Conservation (phyloP, 495 filamentous ascomycete species). For the Aspergillus mulundensis region DNA sequence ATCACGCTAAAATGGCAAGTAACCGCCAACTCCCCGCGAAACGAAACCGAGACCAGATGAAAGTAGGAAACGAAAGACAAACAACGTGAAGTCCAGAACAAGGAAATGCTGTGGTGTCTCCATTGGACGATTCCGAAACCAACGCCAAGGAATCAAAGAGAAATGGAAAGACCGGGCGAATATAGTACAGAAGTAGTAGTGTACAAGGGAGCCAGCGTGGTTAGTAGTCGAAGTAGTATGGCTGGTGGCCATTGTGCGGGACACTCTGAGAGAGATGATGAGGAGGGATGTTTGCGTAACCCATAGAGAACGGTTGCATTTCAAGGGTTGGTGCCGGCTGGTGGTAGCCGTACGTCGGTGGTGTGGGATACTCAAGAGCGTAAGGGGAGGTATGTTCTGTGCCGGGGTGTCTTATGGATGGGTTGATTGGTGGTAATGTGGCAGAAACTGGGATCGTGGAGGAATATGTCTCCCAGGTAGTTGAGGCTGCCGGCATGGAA, state of each 20-base stretch:
- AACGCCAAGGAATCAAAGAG: neutral
- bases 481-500: neutral
- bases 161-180: neutral
- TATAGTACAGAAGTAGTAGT: neutral
- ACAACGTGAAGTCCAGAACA: neutral
- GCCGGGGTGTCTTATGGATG: conserved; percentile 12
- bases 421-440: conserved; percentile 12
- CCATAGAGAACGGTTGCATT: conserved; percentile 19
- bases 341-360: conserved; percentile 12
- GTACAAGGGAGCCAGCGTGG: neutral
- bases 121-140: neutral
- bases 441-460: neutral
- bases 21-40: too few relatives aligned
- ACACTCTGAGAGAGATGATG: neutral
- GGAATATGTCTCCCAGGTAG: conserved; percentile 8
- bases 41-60: neutral
- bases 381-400: conserved; percentile 7
- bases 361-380: conserved; percentile 18
- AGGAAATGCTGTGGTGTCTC: neutral
- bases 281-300: conserved; percentile 15
- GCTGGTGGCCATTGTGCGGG: conserved; percentile 13
- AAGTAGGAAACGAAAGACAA: neutral
- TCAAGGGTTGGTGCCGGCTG: conserved; percentile 15
- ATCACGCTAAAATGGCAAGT: neutral
- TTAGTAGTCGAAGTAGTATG: conserved; percentile 32